Percentiles rank a stretch among this genome's conserved stretches.
These are phyloP conservation scores for Pseudogymnoascus sp. DNA, from an alignment of 2,329 filamentous ascomycete genomes.

Conservation along the genomic window DNA sequence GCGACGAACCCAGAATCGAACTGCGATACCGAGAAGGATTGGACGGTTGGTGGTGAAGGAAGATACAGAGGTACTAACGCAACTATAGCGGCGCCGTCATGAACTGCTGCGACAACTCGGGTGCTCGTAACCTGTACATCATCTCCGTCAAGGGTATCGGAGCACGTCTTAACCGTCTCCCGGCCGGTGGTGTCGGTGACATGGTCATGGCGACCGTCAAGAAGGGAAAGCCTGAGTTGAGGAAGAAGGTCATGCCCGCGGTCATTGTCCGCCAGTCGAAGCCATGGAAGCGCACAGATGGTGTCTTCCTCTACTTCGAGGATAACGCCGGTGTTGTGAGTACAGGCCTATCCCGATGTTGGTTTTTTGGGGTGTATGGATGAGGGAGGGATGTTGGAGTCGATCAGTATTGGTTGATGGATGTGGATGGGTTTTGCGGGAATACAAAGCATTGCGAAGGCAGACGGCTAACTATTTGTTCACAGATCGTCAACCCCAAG, in stretches of 20 bases:
- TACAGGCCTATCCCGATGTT: slow-evolving; percentile 29
- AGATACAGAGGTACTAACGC: slow-evolving; percentile 12
- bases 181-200: slow-evolving; percentile 95
- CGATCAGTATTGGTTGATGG: neutral
- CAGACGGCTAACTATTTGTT: slow-evolving; percentile 30
- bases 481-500: slow-evolving; percentile 98
- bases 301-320: slow-evolving; percentile 99
- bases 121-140: slow-evolving; percentile 98
- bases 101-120: slow-evolving; percentile 99
- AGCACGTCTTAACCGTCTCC: slow-evolving; percentile 94
- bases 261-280: slow-evolving; percentile 98
- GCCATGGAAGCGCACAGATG: slow-evolving; percentile 97
- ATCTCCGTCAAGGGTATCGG: slow-evolving; percentile 99
- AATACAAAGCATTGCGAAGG: slow-evolving; percentile 3
- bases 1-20: slow-evolving; percentile 9
- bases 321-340: slow-evolving; percentile 98
- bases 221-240: slow-evolving; percentile 99
- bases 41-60: slow-evolving; percentile 11
- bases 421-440: neutral
- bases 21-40: slow-evolving; percentile 1
- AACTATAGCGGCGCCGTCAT: slow-evolving; percentile 82
- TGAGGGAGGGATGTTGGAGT: neutral
- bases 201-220: slow-evolving; percentile 99
- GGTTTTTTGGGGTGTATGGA: neutral
- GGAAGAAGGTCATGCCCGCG: slow-evolving; percentile 99